A percentile compares a stretch with the other conserved stretches of the same genome.
phyloP scores from a whole-genome alignment of 805 yeast species.

The Suhomyces kilbournensis region DNA sequence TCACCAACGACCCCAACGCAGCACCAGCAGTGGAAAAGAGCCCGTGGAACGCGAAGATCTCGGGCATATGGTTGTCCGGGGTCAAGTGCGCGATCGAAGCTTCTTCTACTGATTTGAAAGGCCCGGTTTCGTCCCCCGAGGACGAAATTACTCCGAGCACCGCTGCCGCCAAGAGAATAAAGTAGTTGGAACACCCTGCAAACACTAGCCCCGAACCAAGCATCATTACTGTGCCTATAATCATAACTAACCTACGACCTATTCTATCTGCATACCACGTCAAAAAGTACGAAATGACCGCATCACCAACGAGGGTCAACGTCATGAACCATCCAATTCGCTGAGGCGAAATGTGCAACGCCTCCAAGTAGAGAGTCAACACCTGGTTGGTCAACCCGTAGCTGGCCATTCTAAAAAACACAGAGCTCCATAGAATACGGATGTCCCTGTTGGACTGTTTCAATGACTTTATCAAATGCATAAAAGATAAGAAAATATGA shows the following conservation, averaged over 20 bases:
- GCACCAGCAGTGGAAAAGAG: conserved; percentile 67
- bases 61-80: conserved; percentile 60
- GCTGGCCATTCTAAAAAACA: conserved; percentile 66
- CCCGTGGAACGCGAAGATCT: conserved; percentile 72
- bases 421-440: conserved; percentile 62
- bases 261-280: conserved; percentile 75
- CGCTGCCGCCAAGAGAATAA: conserved; percentile 64
- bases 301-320: conserved; percentile 75
- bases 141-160: conserved; percentile 85
- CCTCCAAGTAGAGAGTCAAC: conserved; percentile 61
- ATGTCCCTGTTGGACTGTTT: conserved; percentile 49
- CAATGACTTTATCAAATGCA: conserved; percentile 37
- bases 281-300: conserved; percentile 60
- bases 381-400: conserved; percentile 81
- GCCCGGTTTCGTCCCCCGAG: conserved; percentile 88
- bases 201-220: conserved; percentile 62
- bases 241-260: conserved; percentile 66
- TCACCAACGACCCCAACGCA: conserved; percentile 65
- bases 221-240: conserved; percentile 68
- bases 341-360: conserved; percentile 52
- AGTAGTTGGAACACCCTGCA: conserved; percentile 51
- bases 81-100: conserved; percentile 79
- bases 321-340: conserved; percentile 80
- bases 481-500: conserved; percentile 1
- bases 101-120: conserved; percentile 83